A percentile compares a stretch with the other conserved stretches of the same genome.
phyloP scores from a whole-genome alignment of 208 protist genomes.

The Novymonas esmeraldas region DNA sequence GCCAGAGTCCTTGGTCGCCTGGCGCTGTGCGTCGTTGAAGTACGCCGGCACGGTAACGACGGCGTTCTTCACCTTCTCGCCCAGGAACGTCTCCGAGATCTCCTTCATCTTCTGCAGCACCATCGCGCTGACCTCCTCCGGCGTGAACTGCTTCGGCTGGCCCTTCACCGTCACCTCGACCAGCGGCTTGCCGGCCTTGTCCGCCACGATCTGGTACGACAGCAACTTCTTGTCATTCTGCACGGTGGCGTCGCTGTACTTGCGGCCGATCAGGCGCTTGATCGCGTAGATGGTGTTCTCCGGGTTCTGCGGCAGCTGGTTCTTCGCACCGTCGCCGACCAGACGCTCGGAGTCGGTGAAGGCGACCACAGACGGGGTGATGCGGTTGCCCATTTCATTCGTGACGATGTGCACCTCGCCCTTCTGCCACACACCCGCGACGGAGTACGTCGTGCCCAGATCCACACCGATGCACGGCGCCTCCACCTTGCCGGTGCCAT shows the following conservation, averaged over 20 bases:
- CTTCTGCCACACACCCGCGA: slow-evolving; percentile 97
- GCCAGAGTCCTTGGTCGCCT: slow-evolving; percentile 99
- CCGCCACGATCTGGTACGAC: slow-evolving; percentile 84
- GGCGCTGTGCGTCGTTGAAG: slow-evolving; percentile 99
- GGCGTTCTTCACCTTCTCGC: slow-evolving; percentile 93
- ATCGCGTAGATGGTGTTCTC: slow-evolving; percentile 91
- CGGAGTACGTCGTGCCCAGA: slow-evolving; percentile 97
- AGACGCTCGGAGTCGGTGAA: slow-evolving; percentile 95
- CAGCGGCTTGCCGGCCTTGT: slow-evolving; percentile 83
- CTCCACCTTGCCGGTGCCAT: slow-evolving; percentile 79
- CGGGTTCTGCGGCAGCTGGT: slow-evolving; percentile 92
- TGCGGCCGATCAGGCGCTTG: slow-evolving; percentile 94
- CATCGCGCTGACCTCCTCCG: slow-evolving; percentile 89
- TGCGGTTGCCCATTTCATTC: slow-evolving; percentile 94
- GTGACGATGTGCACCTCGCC: slow-evolving; percentile 93
- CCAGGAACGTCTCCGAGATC: slow-evolving; percentile 94
- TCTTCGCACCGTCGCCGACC: slow-evolving; percentile 91
- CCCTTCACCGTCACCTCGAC: slow-evolving; percentile 77
- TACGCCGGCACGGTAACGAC: slow-evolving; percentile 99
- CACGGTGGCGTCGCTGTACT: slow-evolving; percentile 92
- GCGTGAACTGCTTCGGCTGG: slow-evolving; percentile 79
- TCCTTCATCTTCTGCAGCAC: slow-evolving; percentile 95
- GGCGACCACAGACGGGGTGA: slow-evolving; percentile 96
- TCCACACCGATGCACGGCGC: slow-evolving; percentile 93
- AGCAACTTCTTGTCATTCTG: slow-evolving; percentile 96